phyloP scores from a whole-genome alignment of 352 stramenopile species.

The Pythium folliculosum region DNA sequence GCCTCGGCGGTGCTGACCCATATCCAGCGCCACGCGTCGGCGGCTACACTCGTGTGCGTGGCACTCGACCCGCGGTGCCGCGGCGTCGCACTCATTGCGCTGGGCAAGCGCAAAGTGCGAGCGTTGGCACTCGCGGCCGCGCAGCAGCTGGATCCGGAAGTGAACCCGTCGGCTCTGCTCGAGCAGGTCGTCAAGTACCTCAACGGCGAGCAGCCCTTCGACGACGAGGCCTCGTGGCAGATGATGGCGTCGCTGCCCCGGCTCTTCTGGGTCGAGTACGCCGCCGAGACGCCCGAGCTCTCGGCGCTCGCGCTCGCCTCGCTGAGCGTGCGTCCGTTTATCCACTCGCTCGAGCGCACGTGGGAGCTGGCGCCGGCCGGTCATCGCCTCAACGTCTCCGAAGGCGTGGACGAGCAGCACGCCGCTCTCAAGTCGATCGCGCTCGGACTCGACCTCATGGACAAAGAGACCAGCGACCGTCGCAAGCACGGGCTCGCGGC shows the following conservation, averaged over 20 bases:
- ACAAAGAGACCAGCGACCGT: background rate
- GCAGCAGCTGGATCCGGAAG: constrained; percentile 14
- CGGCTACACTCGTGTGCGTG: constrained; percentile 31
- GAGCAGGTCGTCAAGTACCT: constrained; percentile 45
- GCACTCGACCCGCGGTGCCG: constrained; percentile 40
- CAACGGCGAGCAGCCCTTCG: constrained; percentile 38
- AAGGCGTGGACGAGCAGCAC: background rate
- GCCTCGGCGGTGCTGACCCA: constrained; percentile 22
- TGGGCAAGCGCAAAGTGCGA: constrained; percentile 35
- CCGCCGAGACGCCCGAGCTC: constrained; percentile 34
- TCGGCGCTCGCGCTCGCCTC: constrained; percentile 37
- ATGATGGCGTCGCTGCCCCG: constrained; percentile 43
- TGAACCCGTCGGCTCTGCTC: constrained; percentile 30
- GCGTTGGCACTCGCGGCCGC: constrained; percentile 28
- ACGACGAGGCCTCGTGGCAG: constrained; percentile 43
- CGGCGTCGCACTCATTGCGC: constrained; percentile 35
- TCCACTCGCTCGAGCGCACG: constrained; percentile 30
- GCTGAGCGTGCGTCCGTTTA: constrained; percentile 33
- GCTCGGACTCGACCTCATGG: background rate
- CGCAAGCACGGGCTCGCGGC: background rate
- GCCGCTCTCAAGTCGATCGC: background rate
- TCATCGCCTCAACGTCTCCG: too few relatives aligned
- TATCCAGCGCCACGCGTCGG: constrained; percentile 25
- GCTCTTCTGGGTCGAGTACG: constrained; percentile 52
- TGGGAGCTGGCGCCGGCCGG: background rate